These are phyloP conservation scores for Colletotrichum sp. DNA, from an alignment of 2,329 filamentous ascomycete genomes.

Conservation along the genomic window DNA sequence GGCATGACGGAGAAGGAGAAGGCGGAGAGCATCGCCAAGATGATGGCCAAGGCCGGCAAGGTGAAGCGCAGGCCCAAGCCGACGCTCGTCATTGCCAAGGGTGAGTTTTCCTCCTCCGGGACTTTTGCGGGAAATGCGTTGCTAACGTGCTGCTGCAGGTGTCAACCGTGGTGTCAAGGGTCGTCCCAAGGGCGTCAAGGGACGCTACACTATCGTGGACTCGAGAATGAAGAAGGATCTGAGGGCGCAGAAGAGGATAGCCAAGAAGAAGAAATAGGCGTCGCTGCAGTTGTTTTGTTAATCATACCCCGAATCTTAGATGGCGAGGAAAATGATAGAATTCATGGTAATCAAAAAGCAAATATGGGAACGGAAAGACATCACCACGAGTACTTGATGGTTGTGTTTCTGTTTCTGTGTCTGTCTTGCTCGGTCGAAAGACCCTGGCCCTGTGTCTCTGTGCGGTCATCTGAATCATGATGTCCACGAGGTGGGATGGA, in stretches of 20 bases:
- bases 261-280: constrained; percentile 70
- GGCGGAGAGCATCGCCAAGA: constrained; percentile 78
- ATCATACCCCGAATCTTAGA: constrained; percentile 10
- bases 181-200: constrained; percentile 89
- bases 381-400: background rate
- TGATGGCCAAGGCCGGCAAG: constrained; percentile 82
- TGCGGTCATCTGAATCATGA: background rate
- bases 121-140: background rate
- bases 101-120: constrained; percentile 37
- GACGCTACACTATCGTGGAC: constrained; percentile 97
- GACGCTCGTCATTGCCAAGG: constrained; percentile 87
- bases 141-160: constrained; percentile 9
- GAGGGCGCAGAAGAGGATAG: constrained; percentile 78
- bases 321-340: background rate
- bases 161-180: constrained; percentile 84
- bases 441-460: background rate
- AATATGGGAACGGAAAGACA: background rate
- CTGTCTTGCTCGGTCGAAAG: background rate
- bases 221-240: constrained; percentile 96
- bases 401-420: background rate
- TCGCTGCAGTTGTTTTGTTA: background rate
- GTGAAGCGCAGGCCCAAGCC: constrained; percentile 86
- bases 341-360: constrained; percentile 9
- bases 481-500: background rate
- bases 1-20: constrained; percentile 97